These are phyloP conservation scores for Sporothrix sp. DNA, from an alignment of 2,329 filamentous ascomycete genomes.

Conservation along the genomic window DNA sequence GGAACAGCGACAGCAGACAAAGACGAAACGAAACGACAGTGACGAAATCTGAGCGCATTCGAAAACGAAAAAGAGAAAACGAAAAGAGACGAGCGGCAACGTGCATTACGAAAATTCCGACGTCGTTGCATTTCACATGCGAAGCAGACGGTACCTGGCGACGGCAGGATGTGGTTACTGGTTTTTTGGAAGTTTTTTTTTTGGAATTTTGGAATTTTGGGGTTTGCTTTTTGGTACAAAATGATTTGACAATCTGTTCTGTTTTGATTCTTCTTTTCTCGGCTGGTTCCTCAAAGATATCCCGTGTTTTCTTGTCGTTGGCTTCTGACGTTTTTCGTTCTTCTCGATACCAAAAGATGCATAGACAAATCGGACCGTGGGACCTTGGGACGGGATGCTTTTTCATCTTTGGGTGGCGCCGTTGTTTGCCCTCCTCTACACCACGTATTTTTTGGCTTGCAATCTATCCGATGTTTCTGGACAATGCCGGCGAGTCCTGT, in stretches of 20 bases:
- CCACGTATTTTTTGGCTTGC: too few relatives aligned
- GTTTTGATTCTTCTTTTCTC: background rate
- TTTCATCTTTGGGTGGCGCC: too few relatives aligned
- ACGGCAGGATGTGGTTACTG: background rate
- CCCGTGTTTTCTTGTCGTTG: background rate
- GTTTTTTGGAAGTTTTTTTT: background rate
- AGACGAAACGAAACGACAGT: background rate
- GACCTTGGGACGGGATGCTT: too few relatives aligned
- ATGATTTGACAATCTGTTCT: background rate
- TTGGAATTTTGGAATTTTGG: background rate
- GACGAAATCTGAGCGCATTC: too few relatives aligned
- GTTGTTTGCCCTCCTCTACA: too few relatives aligned
- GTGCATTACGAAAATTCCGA: background rate
- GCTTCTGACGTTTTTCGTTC: slow-evolving; percentile 3
- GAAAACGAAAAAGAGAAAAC: too few relatives aligned
- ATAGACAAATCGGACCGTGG: slow-evolving; percentile 8
- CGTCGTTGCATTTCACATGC: too few relatives aligned
- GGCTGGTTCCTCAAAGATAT: slow-evolving; percentile 8
- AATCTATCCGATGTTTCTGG: too few relatives aligned
- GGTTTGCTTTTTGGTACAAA: background rate
- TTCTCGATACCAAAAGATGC: slow-evolving; percentile 13
- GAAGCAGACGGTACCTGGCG: background rate
- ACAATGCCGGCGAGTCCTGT: too few relatives aligned
- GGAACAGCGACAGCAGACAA: background rate
- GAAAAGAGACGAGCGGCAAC: background rate